A percentile compares a stretch with the other conserved stretches of the same genome.
phyloP scores from a whole-genome alignment of 495 filamentous ascomycete species.

The Talaromyces trachyspermus region DNA sequence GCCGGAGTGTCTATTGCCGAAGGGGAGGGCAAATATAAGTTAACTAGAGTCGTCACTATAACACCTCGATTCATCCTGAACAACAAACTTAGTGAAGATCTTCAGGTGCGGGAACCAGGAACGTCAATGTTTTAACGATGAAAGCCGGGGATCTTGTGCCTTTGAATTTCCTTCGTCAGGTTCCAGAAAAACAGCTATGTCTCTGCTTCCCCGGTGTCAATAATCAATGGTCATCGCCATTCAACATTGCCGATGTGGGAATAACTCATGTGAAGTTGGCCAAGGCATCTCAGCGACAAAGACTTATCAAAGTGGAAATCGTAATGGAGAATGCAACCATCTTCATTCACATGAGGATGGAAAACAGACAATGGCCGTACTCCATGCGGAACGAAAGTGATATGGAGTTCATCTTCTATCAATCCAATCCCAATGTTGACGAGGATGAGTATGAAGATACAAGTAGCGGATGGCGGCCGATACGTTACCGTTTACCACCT shows the following conservation, averaged over 20 bases:
- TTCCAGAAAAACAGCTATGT: conserved; percentile 76
- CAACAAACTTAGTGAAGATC: conserved; percentile 80
- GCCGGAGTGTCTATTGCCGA: conserved; percentile 80
- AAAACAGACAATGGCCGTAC: conserved; percentile 94
- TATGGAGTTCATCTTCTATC: conserved; percentile 90
- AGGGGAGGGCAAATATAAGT: conserved; percentile 94
- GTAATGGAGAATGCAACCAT: conserved; percentile 88
- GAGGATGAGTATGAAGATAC: conserved; percentile 80
- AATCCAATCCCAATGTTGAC: conserved; percentile 68
- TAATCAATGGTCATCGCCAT: conserved; percentile 96
- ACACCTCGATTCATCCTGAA: conserved; percentile 90
- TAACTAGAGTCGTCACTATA: conserved; percentile 92
- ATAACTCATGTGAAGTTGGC: conserved; percentile 89
- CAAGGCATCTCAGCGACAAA: conserved; percentile 80
- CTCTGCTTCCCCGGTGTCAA: conserved; percentile 91
- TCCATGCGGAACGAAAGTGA: conserved; percentile 98
- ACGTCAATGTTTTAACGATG: conserved; percentile 75
- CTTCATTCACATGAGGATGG: conserved; percentile 83
- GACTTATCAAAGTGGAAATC: conserved; percentile 78
- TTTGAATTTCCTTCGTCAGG: conserved; percentile 76
- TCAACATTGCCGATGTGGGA: conserved; percentile 92
- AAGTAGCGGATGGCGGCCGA: conserved; percentile 74
- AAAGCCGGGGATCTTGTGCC: conserved; percentile 71
- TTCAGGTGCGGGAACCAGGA: conserved; percentile 81
- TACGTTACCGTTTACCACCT: conserved; percentile 86